These are phyloP conservation scores for Pichia cabralensis DNA, from an alignment of 805 yeast species.

Conservation along the genomic window DNA sequence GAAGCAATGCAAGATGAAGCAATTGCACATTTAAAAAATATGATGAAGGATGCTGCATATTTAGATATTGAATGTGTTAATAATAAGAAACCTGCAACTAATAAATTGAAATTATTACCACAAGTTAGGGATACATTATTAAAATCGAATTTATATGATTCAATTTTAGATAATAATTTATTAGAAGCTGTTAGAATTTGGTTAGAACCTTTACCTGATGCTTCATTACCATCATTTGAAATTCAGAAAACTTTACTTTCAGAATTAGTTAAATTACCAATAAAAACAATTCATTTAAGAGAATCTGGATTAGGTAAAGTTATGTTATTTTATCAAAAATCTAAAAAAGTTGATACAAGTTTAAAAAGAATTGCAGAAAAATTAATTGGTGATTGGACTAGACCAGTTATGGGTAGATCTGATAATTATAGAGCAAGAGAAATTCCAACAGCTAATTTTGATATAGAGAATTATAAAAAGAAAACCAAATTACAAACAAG, in stretches of 20 bases:
- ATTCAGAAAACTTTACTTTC: conserved; percentile 81
- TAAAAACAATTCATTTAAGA: conserved; percentile 89
- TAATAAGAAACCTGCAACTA: conserved; percentile 59
- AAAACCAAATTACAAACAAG: conserved; percentile 26
- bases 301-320: conserved; percentile 94
- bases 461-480: conserved; percentile 42
- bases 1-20: conserved; percentile 93
- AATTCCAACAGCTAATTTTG: conserved; percentile 60
- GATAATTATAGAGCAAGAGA: conserved; percentile 88
- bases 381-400: conserved; percentile 93
- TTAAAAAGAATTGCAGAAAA: conserved; percentile 85
- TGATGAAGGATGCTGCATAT: conserved; percentile 84
- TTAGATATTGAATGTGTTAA: conserved; percentile 50
- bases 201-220: conserved; percentile 98
- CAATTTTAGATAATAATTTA: conserved; percentile 86
- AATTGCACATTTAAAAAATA: conserved; percentile 69
- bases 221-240: conserved; percentile 93
- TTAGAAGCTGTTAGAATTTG: conserved; percentile 90
- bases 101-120: conserved; percentile 70
- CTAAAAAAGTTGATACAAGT: conserved; percentile 78
- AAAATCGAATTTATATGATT: conserved; percentile 80
- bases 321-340: conserved; percentile 83
- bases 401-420: conserved; percentile 93
- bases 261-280: conserved; percentile 70
- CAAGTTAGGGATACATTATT: conserved; percentile 68